Evolutionary conservation across 192 early-diverging fungal species (phyloP).

Genomic region (Mortierella antarctica): DNA sequence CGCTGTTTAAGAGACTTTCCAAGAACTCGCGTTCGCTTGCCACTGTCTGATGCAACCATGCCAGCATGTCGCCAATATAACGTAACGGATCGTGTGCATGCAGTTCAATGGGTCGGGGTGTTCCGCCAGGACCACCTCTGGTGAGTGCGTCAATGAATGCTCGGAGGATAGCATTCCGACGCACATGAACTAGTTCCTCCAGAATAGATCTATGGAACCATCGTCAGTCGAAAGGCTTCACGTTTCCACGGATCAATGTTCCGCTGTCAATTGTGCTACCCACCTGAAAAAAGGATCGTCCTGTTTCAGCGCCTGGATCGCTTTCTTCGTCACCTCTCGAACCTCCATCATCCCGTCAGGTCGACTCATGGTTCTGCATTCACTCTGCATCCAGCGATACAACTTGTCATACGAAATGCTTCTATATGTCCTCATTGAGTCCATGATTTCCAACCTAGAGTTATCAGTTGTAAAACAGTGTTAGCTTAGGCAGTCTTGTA

Average conservation of each 20-base stretch:
- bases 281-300: constrained; percentile 83
- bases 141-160: constrained; percentile 82
- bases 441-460: constrained; percentile 79
- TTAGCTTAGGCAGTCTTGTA: neutral
- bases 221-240: neutral
- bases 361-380: constrained; percentile 71
- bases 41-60: constrained; percentile 94
- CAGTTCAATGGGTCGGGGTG: constrained; percentile 90
- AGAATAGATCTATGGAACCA: constrained; percentile 64
- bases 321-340: constrained; percentile 67
- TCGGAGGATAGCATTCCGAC: constrained; percentile 71
- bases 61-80: constrained; percentile 96
- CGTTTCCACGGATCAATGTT: neutral
- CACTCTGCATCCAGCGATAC: constrained; percentile 78
- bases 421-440: constrained; percentile 72
- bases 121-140: constrained; percentile 78
- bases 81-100: constrained; percentile 92
- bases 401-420: constrained; percentile 82
- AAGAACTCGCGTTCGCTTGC: constrained; percentile 91
- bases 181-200: constrained; percentile 78
- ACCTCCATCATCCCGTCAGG: constrained; percentile 76
- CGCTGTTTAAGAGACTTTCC: constrained; percentile 74
- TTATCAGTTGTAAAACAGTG: neutral
- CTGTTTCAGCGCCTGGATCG: constrained; percentile 73
- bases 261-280: constrained; percentile 11